These are phyloP conservation scores for Tephrocybe sp. DNA, from an alignment of 768 basidiomycete genomes.

Conservation along the genomic window DNA sequence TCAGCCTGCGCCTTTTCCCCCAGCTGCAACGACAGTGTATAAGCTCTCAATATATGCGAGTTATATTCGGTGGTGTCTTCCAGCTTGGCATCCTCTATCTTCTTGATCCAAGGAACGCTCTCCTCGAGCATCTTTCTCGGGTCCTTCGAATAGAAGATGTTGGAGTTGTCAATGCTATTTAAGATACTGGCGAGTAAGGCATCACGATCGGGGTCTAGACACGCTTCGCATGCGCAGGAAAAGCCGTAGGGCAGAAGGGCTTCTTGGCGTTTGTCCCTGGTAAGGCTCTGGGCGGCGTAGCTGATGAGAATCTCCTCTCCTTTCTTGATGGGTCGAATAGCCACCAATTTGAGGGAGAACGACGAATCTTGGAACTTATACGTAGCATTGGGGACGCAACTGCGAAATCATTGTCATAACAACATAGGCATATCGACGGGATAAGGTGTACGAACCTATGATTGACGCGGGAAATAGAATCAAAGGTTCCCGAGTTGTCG, in stretches of 20 bases:
- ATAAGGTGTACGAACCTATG: not conserved
- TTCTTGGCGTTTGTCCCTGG: conserved; percentile 22
- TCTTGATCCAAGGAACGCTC: not conserved
- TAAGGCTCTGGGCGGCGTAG: conserved; percentile 20
- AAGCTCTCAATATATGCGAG: no score
- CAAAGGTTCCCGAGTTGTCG: not conserved
- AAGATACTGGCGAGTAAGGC: no score
- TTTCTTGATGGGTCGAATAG: conserved; percentile 26
- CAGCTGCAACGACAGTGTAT: no score
- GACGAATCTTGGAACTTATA: conserved; percentile 22
- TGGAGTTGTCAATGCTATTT: no score
- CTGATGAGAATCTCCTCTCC: conserved; percentile 33
- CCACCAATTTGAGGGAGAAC: conserved; percentile 29
- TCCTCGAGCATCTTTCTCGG: not conserved
- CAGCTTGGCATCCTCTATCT: not conserved
- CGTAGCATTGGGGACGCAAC: conserved; percentile 23
- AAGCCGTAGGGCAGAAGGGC: conserved; percentile 29
- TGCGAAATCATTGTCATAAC: conserved; percentile 6
- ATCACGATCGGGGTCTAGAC: no score
- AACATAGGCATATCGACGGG: no score
- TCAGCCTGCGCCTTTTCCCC: no score
- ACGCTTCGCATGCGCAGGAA: conserved; percentile 34
- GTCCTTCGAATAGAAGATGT: not conserved
- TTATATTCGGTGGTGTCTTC: no score
- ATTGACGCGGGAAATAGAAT: not conserved